Percentiles rank a stretch among this genome's conserved stretches.
Evolutionary conservation across 495 filamentous ascomycete genomes (phyloP).

Genomic region (Penicilliopsis zonata): DNA sequence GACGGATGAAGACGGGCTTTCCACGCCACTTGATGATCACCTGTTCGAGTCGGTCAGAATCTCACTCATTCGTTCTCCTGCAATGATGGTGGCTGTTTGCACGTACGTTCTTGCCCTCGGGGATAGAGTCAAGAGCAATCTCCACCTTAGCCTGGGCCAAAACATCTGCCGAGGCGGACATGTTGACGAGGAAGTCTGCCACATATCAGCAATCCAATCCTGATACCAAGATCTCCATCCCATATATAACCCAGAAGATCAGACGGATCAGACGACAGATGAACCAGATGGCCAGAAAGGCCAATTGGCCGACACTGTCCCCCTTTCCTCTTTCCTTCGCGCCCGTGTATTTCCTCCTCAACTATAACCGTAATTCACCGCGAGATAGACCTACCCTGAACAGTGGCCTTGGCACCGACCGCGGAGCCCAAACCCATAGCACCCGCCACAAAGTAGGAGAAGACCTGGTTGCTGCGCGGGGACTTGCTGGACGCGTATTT

Average conservation of each 20-base stretch:
- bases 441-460: constrained; percentile 97
- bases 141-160: constrained; percentile 99
- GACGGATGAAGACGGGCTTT: constrained; percentile 99
- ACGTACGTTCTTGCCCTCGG: constrained; percentile 98
- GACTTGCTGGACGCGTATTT: constrained; percentile 65
- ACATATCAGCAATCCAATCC: constrained; percentile 6
- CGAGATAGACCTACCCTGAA: constrained; percentile 64
- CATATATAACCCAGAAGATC: constrained; percentile 1
- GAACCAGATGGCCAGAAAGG: too few species aligned
- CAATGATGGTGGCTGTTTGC: too few species aligned
- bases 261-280: too few species aligned
- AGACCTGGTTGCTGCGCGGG: constrained; percentile 64
- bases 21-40: constrained; percentile 99
- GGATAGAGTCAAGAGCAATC: constrained; percentile 81
- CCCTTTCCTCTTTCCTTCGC: too few species aligned
- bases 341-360: not conserved
- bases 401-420: constrained; percentile 89
- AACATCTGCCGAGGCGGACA: constrained; percentile 98
- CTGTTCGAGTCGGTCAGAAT: constrained; percentile 28
- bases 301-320: too few species aligned
- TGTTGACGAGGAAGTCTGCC: constrained; percentile 96
- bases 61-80: too few species aligned
- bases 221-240: constrained; percentile 1
- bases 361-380: not conserved
- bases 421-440: constrained; percentile 83